phyloP scores from a whole-genome alignment of 2,329 filamentous ascomycete species.

The Penicillium sp. region DNA sequence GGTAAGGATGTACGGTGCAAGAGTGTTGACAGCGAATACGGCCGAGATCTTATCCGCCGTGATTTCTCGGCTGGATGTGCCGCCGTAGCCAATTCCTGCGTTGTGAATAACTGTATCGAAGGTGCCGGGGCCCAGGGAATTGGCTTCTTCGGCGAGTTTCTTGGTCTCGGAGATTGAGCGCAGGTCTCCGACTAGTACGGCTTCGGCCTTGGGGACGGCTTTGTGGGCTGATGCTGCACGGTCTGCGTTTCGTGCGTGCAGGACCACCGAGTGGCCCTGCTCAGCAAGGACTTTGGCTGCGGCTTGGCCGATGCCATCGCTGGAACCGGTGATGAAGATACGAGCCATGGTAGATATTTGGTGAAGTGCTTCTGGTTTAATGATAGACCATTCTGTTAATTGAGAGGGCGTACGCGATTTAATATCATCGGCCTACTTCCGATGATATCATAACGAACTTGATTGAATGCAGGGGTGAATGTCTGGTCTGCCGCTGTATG shows the following conservation, averaged over 20 bases:
- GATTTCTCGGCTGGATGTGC: slow-evolving; percentile 35
- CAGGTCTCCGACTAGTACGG: slow-evolving; percentile 55
- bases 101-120: slow-evolving; percentile 61
- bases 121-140: slow-evolving; percentile 41
- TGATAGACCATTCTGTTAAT: neutral
- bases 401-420: neutral
- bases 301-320: slow-evolving; percentile 56
- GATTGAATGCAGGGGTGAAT: neutral
- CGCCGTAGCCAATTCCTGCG: slow-evolving; percentile 50
- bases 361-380: neutral
- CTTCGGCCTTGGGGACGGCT: slow-evolving; percentile 52
- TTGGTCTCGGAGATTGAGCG: slow-evolving; percentile 52
- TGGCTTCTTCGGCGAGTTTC: slow-evolving; percentile 51
- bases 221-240: slow-evolving; percentile 51
- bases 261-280: slow-evolving; percentile 55
- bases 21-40: slow-evolving; percentile 56
- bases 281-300: slow-evolving; percentile 52
- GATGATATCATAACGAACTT: neutral
- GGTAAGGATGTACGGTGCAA: slow-evolving; percentile 59
- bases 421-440: neutral
- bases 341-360: slow-evolving; percentile 11
- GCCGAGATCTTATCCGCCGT: slow-evolving; percentile 50
- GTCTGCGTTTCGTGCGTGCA: slow-evolving; percentile 57
- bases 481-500: neutral
- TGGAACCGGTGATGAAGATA: slow-evolving; percentile 57